A percentile compares a stretch with the other conserved stretches of the same genome.
Evolutionary conservation across 331 rosid genomes (phyloP).

Genomic region (Phaseolus coccineus): DNA sequence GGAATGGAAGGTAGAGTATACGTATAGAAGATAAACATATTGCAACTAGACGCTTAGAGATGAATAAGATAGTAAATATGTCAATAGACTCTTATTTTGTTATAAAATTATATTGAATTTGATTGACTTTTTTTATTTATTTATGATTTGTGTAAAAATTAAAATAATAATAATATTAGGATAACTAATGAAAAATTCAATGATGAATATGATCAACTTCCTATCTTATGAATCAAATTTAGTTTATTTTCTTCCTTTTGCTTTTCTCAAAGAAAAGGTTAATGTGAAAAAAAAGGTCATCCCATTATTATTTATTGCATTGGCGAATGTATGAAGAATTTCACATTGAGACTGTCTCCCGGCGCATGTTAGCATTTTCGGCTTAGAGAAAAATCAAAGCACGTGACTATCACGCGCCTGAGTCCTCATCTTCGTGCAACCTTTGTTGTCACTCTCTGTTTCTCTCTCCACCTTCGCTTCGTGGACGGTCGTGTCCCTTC

Average conservation of each 20-base stretch:
- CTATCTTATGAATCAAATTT: not conserved
- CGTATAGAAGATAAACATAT: too few species aligned
- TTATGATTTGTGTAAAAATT: too few species aligned
- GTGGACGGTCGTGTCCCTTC: not conserved
- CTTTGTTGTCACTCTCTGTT: not conserved
- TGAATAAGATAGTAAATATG: too few species aligned
- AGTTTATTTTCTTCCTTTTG: too few species aligned
- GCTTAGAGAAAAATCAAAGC: not conserved
- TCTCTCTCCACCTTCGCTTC: conserved; percentile 30
- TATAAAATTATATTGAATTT: too few species aligned
- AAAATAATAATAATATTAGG: too few species aligned
- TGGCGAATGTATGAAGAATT: not conserved
- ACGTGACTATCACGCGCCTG: conserved; percentile 44
- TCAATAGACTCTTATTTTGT: too few species aligned
- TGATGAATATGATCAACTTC: too few species aligned
- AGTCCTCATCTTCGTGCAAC: conserved; percentile 6
- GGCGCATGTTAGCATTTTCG: conserved; percentile 39
- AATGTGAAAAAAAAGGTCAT: not conserved
- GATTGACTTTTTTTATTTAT: too few species aligned
- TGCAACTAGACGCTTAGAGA: too few species aligned
- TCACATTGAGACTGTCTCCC: not conserved
- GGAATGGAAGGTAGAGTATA: too few species aligned
- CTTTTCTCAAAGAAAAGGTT: not conserved
- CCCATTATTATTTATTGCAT: not conserved
- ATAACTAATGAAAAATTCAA: too few species aligned